A percentile compares a stretch with the other conserved stretches of the same genome.
These are phyloP conservation scores for Phaffomyces antillensis DNA, from an alignment of 805 yeast genomes.

Conservation along the genomic window DNA sequence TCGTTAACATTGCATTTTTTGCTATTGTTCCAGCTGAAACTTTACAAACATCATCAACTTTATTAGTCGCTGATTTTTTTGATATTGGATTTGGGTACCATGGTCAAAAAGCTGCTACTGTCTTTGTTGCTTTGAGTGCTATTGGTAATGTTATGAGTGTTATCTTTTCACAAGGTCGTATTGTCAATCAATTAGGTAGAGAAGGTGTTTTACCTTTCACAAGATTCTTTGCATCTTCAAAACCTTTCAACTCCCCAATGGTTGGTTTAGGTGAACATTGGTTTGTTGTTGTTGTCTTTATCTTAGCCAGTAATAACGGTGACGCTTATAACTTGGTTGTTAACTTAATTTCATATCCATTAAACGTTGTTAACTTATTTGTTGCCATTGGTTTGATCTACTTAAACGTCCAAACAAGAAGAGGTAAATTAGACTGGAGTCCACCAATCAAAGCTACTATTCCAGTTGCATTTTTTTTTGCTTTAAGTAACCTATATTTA, in stretches of 20 bases:
- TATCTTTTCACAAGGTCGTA: constrained; percentile 75
- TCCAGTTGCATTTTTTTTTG: constrained; percentile 58
- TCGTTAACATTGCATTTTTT: constrained; percentile 72
- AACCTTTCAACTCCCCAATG: constrained; percentile 67
- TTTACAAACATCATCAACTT: constrained; percentile 52
- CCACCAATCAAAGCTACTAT: constrained; percentile 65
- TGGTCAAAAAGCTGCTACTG: constrained; percentile 70
- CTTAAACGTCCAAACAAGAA: constrained; percentile 43
- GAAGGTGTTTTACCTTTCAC: constrained; percentile 78
- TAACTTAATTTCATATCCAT: constrained; percentile 76
- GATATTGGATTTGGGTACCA: constrained; percentile 59
- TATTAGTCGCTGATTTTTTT: constrained; percentile 73
- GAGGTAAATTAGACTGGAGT: constrained; percentile 52
- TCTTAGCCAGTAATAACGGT: constrained; percentile 79
- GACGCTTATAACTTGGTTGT: constrained; percentile 79
- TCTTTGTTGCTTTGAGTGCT: constrained; percentile 74
- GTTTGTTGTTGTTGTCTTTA: constrained; percentile 64
- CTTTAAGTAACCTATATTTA: constrained; percentile 57
- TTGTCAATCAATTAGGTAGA: constrained; percentile 73
- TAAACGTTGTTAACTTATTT: constrained; percentile 63
- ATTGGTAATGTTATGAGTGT: constrained; percentile 79
- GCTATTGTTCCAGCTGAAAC: constrained; percentile 72
- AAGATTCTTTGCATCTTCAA: constrained; percentile 58
- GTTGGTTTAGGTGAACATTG: constrained; percentile 73
- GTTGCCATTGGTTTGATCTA: constrained; percentile 59